Percentiles rank a stretch among this genome's conserved stretches.
Evolutionary conservation across 192 early-diverging fungal species (phyloP).

Genomic region (Mortierella claussenii): DNA sequence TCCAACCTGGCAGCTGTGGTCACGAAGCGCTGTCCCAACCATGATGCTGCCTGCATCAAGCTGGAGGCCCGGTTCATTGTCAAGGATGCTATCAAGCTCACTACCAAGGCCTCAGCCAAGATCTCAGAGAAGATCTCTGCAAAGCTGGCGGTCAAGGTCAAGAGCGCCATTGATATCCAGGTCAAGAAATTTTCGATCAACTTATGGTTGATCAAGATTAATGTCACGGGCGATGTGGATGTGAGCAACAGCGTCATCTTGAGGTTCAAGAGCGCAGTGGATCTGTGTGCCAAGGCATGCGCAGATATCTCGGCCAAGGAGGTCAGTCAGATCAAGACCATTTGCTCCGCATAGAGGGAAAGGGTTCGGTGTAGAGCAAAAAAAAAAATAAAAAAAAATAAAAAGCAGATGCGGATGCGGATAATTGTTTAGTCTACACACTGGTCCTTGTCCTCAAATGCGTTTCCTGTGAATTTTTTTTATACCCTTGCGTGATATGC

Average conservation of each 20-base stretch:
- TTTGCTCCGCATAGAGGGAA: slow-evolving; percentile 17
- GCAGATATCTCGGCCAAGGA: slow-evolving; percentile 29
- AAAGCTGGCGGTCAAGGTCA: slow-evolving; percentile 29
- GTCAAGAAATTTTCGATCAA: slow-evolving; percentile 54
- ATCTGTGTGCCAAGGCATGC: slow-evolving; percentile 31
- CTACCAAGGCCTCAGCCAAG: slow-evolving; percentile 48
- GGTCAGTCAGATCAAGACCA: slow-evolving; percentile 32
- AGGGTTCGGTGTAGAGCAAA: too few relatives aligned
- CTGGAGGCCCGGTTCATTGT: slow-evolving; percentile 40
- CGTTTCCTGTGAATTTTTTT: too few relatives aligned
- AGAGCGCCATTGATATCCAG: slow-evolving; percentile 44
- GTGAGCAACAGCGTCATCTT: slow-evolving; percentile 15
- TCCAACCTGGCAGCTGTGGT: slow-evolving; percentile 40
- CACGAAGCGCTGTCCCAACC: slow-evolving; percentile 38
- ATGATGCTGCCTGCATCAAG: slow-evolving; percentile 42
- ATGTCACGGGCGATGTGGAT: slow-evolving; percentile 38
- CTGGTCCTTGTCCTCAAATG: too few relatives aligned
- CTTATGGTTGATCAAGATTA: slow-evolving; percentile 44
- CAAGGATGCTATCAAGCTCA: slow-evolving; percentile 34
- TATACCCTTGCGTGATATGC: too few relatives aligned
- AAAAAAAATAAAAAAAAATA: too few relatives aligned
- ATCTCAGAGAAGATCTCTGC: slow-evolving; percentile 32
- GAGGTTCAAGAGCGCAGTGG: slow-evolving; percentile 42
- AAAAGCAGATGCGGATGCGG: too few relatives aligned
- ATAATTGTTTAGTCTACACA: too few relatives aligned